These are phyloP conservation scores for Arachnopeziza araneosa DNA, from an alignment of 2,329 filamentous ascomycete genomes.

Conservation along the genomic window DNA sequence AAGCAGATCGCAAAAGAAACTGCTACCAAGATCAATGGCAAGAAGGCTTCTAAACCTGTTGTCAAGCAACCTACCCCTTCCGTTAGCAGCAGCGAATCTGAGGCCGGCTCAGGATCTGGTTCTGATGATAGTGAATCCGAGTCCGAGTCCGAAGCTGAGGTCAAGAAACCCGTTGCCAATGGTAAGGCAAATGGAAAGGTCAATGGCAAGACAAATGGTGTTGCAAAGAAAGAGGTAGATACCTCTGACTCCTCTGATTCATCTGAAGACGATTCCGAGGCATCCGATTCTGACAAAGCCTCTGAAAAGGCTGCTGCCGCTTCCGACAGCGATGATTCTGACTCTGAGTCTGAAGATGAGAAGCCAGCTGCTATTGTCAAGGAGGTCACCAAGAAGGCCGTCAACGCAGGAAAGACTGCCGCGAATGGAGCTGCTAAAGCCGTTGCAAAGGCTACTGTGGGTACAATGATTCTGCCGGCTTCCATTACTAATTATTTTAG, in stretches of 20 bases:
- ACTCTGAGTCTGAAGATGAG: slow-evolving; percentile 21
- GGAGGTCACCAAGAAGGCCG: slow-evolving; percentile 24
- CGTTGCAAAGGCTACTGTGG: slow-evolving; percentile 28
- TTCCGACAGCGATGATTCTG: slow-evolving; percentile 27
- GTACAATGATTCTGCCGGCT: slow-evolving; percentile 4
- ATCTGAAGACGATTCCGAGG: slow-evolving; percentile 30
- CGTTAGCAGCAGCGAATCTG: slow-evolving; percentile 30
- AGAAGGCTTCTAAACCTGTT: slow-evolving; percentile 39
- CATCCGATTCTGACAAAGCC: slow-evolving; percentile 20
- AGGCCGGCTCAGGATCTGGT: slow-evolving; percentile 29
- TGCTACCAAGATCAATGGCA: slow-evolving; percentile 30
- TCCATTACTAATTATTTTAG: slow-evolving; percentile 13
- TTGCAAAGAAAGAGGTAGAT: slow-evolving; percentile 33
- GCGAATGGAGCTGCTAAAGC: slow-evolving; percentile 28
- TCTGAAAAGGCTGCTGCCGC: slow-evolving; percentile 24
- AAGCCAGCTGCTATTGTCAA: slow-evolving; percentile 20
- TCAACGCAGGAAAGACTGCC: slow-evolving; percentile 8
- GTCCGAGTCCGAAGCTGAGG: slow-evolving; percentile 31
- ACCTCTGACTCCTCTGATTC: slow-evolving; percentile 33
- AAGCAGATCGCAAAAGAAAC: slow-evolving; percentile 59
- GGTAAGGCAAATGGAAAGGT: slow-evolving; percentile 32
- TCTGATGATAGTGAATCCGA: slow-evolving; percentile 19
- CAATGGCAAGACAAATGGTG: slow-evolving; percentile 34
- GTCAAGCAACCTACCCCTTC: slow-evolving; percentile 38
- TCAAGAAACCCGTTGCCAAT: slow-evolving; percentile 24